Conservation (phyloP, 2,329 filamentous ascomycete species). For the Dothistroma pini region DNA sequence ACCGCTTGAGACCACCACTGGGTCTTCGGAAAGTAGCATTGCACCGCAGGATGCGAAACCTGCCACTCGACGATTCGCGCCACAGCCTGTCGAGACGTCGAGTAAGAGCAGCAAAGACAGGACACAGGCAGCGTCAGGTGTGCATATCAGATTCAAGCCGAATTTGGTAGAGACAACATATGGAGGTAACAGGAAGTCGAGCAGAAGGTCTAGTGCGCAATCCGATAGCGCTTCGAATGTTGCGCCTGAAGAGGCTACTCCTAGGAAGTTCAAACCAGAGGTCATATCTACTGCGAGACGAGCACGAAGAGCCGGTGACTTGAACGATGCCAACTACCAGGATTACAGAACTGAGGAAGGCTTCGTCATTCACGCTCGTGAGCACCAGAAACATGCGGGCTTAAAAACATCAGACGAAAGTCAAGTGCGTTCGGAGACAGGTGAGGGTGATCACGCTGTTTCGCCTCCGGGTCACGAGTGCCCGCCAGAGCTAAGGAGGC, state of each 20-base stretch:
- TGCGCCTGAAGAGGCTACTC: slow-evolving; percentile 11
- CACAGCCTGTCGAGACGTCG: slow-evolving; percentile 40
- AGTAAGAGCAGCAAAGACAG: slow-evolving; percentile 30
- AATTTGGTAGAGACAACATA: slow-evolving; percentile 34
- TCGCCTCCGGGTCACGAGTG: slow-evolving; percentile 18
- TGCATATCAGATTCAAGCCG: slow-evolving; percentile 31
- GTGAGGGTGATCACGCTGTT: slow-evolving; percentile 11
- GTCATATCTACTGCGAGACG: slow-evolving; percentile 76
- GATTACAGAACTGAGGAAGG: slow-evolving; percentile 64
- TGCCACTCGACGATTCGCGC: slow-evolving; percentile 25
- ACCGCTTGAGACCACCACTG: slow-evolving; percentile 24
- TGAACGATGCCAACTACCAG: slow-evolving; percentile 58
- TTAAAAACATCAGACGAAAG: slow-evolving; percentile 16
- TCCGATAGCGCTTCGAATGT: slow-evolving; percentile 15
- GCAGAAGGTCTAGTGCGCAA: slow-evolving; percentile 22
- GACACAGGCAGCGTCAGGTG: slow-evolving; percentile 6
- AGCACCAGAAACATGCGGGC: slow-evolving; percentile 31
- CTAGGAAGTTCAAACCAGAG: slow-evolving; percentile 66
- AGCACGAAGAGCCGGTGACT: slow-evolving; percentile 63
- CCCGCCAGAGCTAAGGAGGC: slow-evolving; percentile 24
- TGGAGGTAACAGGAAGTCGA: slow-evolving; percentile 26
- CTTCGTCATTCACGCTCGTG: slow-evolving; percentile 28
- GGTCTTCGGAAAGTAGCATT: slow-evolving; percentile 11
- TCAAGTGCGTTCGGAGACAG: slow-evolving; percentile 1
- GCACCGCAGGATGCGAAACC: slow-evolving; percentile 11